A percentile compares a stretch with the other conserved stretches of the same genome.
Conservation (phyloP, 1,284 basidiomycete genomes). For the Trichosporon sp. region DNA sequence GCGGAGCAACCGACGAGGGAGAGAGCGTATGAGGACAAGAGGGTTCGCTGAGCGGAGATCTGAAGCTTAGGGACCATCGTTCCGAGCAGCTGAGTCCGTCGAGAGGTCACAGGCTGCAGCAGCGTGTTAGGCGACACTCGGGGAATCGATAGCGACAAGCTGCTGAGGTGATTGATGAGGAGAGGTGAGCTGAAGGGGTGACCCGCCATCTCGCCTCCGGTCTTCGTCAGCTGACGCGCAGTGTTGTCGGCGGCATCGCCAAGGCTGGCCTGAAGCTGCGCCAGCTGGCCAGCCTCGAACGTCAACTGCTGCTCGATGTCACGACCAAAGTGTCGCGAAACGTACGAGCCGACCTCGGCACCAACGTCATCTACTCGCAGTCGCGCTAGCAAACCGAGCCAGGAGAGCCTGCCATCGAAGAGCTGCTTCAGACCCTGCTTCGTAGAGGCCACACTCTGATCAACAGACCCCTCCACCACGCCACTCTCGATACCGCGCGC, state of each 20-base stretch:
- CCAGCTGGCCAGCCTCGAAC: slow-evolving; percentile 63
- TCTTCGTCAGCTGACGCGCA: slow-evolving; percentile 25
- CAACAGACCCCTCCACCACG: slow-evolving; percentile 51
- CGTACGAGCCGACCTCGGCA: slow-evolving; percentile 54
- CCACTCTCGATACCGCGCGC: slow-evolving; percentile 34
- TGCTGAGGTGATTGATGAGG: slow-evolving; percentile 60
- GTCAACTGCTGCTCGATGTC: slow-evolving; percentile 67
- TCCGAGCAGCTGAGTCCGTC: slow-evolving; percentile 57
- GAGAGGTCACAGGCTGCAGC: slow-evolving; percentile 55
- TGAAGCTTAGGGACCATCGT: slow-evolving; percentile 62
- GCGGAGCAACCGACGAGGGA: slow-evolving; percentile 47
- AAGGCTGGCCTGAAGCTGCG: slow-evolving; percentile 54
- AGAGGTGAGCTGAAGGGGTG: slow-evolving; percentile 59
- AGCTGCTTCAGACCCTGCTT: slow-evolving; percentile 54
- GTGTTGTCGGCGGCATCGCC: slow-evolving; percentile 50
- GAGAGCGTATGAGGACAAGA: slow-evolving; percentile 51
- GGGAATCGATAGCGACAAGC: slow-evolving; percentile 52
- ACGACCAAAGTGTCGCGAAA: slow-evolving; percentile 59
- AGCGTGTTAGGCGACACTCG: slow-evolving; percentile 54
- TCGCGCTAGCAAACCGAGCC: slow-evolving; percentile 59
- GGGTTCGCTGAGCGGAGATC: slow-evolving; percentile 58
- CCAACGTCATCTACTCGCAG: slow-evolving; percentile 65
- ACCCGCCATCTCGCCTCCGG: slow-evolving; percentile 40
- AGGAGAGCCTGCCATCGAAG: slow-evolving; percentile 56
- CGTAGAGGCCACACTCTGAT: slow-evolving; percentile 53